Evolutionary conservation across 2,329 filamentous ascomycete species (phyloP), one percentile per base, ranked within the genome.

Genomic region (Ramularia endophylla): DNA sequence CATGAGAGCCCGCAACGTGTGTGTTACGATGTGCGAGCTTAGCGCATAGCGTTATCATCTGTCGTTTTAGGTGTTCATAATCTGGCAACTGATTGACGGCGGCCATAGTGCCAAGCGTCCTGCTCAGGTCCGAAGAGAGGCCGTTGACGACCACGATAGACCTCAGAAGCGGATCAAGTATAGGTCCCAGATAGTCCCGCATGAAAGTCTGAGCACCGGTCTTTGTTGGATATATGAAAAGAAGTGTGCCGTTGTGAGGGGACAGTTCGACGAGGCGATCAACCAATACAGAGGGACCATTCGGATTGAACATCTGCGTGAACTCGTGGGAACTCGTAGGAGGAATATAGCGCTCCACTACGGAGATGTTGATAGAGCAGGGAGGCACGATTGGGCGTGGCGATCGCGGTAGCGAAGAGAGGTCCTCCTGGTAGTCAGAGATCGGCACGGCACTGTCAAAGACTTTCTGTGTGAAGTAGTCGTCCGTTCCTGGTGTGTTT

Each of bases 301-400:
- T 67, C 3, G 69, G 62, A 12, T 65, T 67, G 57, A 81, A 81
- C 54, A 82, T 71, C 48, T 78, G 72, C 22, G 66, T 61, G 44
- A 78, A 79, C 54, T 83, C 79, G 50, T 75, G 70, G 1, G 64
- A 55, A 16, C 72, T 78, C 0, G 76, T 71, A 2, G 79, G 78
- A 13, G 79, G 79, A n/a, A 83, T 77, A 57, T 80, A 82, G 27
- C 79, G 73, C 60, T 83, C 79, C 3, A 82, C 68, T 9, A 81
- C 67, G 2, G 77, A 75, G 29, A 81, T 65, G 40, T 81, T 71
- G 46, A 81, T 75, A 36, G 73, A 77, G 13, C 70, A 71, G 0
- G 78, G 78, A 5, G 77, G 73, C 1, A 80, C 78, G 31, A 80
- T 70, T 2, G 77, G 76, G 41, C 71, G 66, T 8, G 76, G 76